These are phyloP conservation scores for Zygosaccharomyces sapae DNA, from an alignment of 1,139 yeast genomes.

Conservation along the genomic window DNA sequence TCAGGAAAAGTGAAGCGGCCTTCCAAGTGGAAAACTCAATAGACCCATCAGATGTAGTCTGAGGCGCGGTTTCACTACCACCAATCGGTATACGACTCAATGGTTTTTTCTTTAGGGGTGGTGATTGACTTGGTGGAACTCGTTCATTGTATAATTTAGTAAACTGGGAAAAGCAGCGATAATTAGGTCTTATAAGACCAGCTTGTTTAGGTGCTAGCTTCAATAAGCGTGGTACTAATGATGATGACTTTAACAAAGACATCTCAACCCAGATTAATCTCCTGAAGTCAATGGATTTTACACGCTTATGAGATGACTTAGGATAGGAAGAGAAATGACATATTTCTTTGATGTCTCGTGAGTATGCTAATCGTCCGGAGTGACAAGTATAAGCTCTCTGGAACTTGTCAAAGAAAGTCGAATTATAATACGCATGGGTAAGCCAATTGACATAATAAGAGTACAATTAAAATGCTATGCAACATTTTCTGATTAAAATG, in stretches of 20 bases:
- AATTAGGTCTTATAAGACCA: background rate
- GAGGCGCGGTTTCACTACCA: slow-evolving; percentile 42
- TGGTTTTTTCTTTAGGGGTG: slow-evolving; percentile 38
- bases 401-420: background rate
- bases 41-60: slow-evolving; percentile 35
- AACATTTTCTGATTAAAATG: background rate
- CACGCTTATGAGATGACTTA: background rate
- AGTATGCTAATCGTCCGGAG: background rate
- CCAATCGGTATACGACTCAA: slow-evolving; percentile 54
- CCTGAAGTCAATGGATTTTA: too few relatives aligned
- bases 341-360: background rate
- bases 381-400: background rate
- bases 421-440: background rate
- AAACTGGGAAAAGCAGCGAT: slow-evolving; percentile 2
- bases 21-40: slow-evolving; percentile 86
- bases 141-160: background rate
- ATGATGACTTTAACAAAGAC: background rate
- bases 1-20: slow-evolving; percentile 62
- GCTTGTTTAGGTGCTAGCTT: background rate
- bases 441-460: background rate
- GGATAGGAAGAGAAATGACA: background rate
- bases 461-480: background rate
- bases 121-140: background rate
- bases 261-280: background rate
- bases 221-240: background rate